Evolutionary conservation across 2,329 filamentous ascomycete species (phyloP), one percentile per base, ranked within the genome.

Genomic region (Sporothrix schenckii): DNA sequence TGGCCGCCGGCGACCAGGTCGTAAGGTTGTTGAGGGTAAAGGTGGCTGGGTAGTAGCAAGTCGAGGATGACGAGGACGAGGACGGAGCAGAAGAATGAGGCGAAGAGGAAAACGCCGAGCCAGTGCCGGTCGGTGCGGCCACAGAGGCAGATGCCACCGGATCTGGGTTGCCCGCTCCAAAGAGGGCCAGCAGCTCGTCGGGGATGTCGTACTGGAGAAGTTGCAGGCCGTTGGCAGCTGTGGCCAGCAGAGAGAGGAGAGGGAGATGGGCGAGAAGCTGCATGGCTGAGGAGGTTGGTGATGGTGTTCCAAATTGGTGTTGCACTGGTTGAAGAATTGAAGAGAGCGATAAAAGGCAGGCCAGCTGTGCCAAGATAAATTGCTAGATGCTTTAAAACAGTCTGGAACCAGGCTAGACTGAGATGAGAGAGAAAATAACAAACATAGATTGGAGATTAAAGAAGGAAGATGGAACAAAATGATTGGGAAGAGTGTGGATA

Each of bases 21-120:
- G 69, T 58, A 63, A 85, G 83, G 71, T 81, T 73, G 27, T 76
- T 73, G 72, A 86, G 75, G 50, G 77, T 77, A 72, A 80, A 86
- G 39, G 76, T 73, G 4, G 83, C 68, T 0, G 73, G 72, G 65
- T 73, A 74, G 69, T 16, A 52, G 71, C 72, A 74, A 10, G 68
- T 47, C 50, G 53, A 49, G 39, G 65, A 54, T 9, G 65, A 41
- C 3, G 65, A 54, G 3, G 50, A 52, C 5, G 34, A 53, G 16
- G 66, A 41, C 3, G 65, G 44, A 3, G 50, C 39, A 2, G 34
- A 53, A 1, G 66, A 27, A 9, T 21, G 27, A 19, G 67, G 7
- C 1, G 60, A 61, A 4, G 61, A 34, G 14, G 61, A 66, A 27
- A n/a, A 30, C 7, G 52, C 30, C 24, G 66, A 44, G 50, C 39